These are phyloP conservation scores for Salix brachista DNA, from an alignment of 345 rosid species.

Conservation along the genomic window DNA sequence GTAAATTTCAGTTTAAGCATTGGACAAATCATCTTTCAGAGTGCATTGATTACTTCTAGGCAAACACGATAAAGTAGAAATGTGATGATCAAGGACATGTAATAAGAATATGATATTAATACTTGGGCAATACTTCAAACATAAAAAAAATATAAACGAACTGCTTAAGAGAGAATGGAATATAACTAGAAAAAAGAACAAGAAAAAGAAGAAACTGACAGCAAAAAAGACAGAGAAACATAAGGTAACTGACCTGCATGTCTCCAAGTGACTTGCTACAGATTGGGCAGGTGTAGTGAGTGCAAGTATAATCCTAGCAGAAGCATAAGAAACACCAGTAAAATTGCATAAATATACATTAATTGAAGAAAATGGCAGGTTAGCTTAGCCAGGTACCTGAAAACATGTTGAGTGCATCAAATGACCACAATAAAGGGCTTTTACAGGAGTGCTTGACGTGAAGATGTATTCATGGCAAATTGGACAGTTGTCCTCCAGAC, in stretches of 20 bases:
- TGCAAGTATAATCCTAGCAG: conserved; percentile 66
- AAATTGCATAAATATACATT: background rate
- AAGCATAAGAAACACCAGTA: conserved; percentile 24
- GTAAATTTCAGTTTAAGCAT: background rate
- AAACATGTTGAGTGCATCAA: conserved; percentile 85
- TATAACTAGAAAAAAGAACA: background rate
- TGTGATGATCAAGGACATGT: background rate
- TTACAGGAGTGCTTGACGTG: conserved; percentile 58
- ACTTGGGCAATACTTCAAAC: background rate
- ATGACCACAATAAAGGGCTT: conserved; percentile 86
- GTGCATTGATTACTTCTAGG: background rate
- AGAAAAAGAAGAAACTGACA: too few relatives aligned
- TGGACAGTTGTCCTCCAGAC: conserved; percentile 76
- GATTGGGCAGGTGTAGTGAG: conserved; percentile 75
- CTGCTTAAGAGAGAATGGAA: background rate
- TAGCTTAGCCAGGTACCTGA: conserved; percentile 40
- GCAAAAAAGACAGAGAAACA: background rate
- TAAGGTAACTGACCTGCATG: conserved; percentile 64
- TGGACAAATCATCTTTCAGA: background rate
- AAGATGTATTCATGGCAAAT: conserved; percentile 77
- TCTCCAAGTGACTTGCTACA: conserved; percentile 92
- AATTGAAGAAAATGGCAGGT: background rate
- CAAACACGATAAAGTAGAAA: background rate
- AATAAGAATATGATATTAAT: background rate
- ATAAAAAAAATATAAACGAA: too few relatives aligned